Evolutionary conservation across 2,329 filamentous ascomycete species (phyloP).

Genomic region (Bipolaris bicolor): DNA sequence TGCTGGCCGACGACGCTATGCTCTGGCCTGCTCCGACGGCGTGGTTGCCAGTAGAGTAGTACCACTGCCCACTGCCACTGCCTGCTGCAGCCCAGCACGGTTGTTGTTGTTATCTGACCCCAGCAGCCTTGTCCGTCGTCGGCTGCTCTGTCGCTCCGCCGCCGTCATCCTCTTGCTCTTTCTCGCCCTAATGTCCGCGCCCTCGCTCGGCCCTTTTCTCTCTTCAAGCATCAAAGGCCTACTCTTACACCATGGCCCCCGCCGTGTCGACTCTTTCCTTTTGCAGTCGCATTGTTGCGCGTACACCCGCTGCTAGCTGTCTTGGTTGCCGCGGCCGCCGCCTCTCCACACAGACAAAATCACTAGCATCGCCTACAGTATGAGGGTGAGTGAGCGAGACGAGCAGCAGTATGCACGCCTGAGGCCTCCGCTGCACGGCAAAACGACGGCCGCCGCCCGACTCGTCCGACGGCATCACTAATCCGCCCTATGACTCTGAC

Average conservation of each 20-base stretch:
- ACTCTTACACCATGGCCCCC: too few species aligned
- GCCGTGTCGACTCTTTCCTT: constrained; percentile 1
- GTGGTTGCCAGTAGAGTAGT: constrained; percentile 1
- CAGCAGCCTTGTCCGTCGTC: constrained; percentile 10
- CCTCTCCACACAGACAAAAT: not conserved
- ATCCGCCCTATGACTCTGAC: constrained; percentile 27
- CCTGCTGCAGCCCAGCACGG: constrained; percentile 12
- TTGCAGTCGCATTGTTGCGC: constrained; percentile 3
- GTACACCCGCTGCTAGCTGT: not conserved
- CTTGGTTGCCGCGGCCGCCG: not conserved
- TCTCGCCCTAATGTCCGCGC: not conserved
- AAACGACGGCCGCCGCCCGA: constrained; percentile 25
- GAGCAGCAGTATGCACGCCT: not conserved
- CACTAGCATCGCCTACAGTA: not conserved
- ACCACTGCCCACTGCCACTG: constrained; percentile 4
- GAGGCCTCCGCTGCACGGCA: constrained; percentile 6
- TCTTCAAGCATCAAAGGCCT: not conserved
- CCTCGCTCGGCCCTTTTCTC: constrained; percentile 6
- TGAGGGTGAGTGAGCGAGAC: not conserved
- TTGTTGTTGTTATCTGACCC: constrained; percentile 12
- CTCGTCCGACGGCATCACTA: constrained; percentile 17
- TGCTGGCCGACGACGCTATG: not conserved
- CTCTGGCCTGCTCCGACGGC: constrained; percentile 2
- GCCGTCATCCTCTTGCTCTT: not conserved
- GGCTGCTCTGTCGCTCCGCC: not conserved